These are phyloP conservation scores for Camellia granthamiana DNA, from an alignment of 148 eudicot species.

Conservation along the genomic window DNA sequence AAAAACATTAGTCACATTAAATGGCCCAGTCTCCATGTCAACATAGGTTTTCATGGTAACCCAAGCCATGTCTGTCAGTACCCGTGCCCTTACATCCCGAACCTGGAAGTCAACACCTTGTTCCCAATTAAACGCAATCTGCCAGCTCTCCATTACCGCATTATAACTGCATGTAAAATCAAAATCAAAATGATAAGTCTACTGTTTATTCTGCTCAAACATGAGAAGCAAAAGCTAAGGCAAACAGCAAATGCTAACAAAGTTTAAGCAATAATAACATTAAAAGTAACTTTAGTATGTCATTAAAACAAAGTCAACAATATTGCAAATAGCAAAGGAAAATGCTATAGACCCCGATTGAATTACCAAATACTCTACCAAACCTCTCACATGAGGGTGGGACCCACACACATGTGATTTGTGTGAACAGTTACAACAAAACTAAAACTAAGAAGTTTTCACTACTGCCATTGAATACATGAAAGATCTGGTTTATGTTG, in stretches of 20 bases:
- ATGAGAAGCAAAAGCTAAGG: not conserved
- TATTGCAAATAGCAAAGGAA: too few species aligned
- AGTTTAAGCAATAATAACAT: too few species aligned
- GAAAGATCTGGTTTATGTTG: not conserved
- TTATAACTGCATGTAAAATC: constrained; percentile 44
- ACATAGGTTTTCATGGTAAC: constrained; percentile 77
- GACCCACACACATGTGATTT: too few species aligned
- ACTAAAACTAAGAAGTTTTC: not conserved
- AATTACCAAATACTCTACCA: too few species aligned
- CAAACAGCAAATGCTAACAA: too few species aligned
- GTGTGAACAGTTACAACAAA: too few species aligned
- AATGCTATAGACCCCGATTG: too few species aligned
- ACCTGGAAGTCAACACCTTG: constrained; percentile 61
- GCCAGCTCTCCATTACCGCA: constrained; percentile 86
- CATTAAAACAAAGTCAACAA: too few species aligned
- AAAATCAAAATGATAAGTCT: not conserved
- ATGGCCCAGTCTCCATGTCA: constrained; percentile 48
- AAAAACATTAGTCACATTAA: constrained; percentile 63
- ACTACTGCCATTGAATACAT: not conserved
- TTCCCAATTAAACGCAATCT: constrained; percentile 68
- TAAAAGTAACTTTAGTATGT: too few species aligned
- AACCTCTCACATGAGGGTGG: too few species aligned
- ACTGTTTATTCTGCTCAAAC: not conserved
- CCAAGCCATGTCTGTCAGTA: constrained; percentile 81
- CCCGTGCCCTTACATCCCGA: constrained; percentile 70